Base-by-base conservation (phyloP, 345 rosid species). In the Xanthoceras sorbifolium region DNA sequence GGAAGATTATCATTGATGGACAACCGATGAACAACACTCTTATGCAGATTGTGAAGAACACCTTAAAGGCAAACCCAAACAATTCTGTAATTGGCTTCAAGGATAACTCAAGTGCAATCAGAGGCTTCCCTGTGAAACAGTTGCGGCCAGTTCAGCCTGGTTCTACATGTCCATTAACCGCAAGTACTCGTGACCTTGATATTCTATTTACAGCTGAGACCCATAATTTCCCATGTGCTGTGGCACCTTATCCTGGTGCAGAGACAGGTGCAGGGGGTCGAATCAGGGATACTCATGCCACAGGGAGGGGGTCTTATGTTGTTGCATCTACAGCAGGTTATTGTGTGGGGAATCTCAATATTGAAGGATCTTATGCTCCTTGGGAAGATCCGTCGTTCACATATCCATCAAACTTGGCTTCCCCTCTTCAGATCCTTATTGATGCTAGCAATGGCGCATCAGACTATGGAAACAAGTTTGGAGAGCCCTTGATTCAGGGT, bases 211-310 rank as follows among this genome's bases (percentile, higher is more conserved):
- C 99, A 6, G 99, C 98, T 2, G 98, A 95, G 84, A 95, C 97
- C 1, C 99, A 95, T 85, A 95, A 95, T 79, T 93, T 95, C 81
- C 99, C 98, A 44, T 95, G 99, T 83, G 99, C 98, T 32, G 99
- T 95, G 79, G 99, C 99, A 65, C 97, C 99, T 64, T 93, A 93
- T 66, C 99, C 99, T 69, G 99, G 98, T n/a, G 97, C 99, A 60
- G 98, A 95, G 84, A 95, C 99, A 1, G 99, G 98, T 67, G 96
- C 96, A 29, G 99, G 99, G 31, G 99, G 99, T 68, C 87, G 99
- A 59, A 95, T 95, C 18, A 91, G 99, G 80, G 98, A 93, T 79
- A 93, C 98, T 3, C 99, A 93, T 85, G 99, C 99, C 20, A 95
- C 98, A 14, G 99, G 98, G 79, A 83, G 90, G 64, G 98, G 99